Conservation (phyloP, 2,329 filamentous ascomycete species). For the Parafenestella ontariensis region DNA sequence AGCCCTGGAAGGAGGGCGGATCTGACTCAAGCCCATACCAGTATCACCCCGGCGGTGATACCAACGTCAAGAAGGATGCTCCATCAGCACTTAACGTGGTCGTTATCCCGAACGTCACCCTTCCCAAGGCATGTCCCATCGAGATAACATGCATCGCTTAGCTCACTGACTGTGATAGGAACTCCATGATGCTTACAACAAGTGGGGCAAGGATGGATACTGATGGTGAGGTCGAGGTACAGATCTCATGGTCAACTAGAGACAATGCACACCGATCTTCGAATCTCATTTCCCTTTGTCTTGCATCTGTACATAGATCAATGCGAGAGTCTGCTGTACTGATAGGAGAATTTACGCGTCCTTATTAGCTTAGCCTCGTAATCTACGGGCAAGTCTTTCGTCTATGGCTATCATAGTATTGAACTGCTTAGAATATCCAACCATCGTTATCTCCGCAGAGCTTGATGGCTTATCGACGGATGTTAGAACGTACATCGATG, state of each 20-base stretch:
- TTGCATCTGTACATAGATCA: slow-evolving; percentile 26
- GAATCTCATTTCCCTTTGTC: slow-evolving; percentile 6
- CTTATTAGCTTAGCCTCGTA: neutral
- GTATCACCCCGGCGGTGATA: slow-evolving; percentile 80
- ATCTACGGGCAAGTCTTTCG: neutral
- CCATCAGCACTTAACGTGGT: slow-evolving; percentile 95
- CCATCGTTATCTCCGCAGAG: too few species aligned
- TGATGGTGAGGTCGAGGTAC: slow-evolving; percentile 18
- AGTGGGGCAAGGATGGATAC: slow-evolving; percentile 98
- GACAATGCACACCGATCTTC: neutral
- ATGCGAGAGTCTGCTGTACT: slow-evolving; percentile 5
- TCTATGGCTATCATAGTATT: neutral
- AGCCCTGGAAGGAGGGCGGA: slow-evolving; percentile 82
- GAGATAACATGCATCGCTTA: neutral
- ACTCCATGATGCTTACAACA: slow-evolving; percentile 98
- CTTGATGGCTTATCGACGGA: too few species aligned
- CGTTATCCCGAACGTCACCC: slow-evolving; percentile 89
- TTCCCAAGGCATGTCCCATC: slow-evolving; percentile 68
- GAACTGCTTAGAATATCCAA: neutral
- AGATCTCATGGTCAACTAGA: neutral
- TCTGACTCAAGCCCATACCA: slow-evolving; percentile 64
- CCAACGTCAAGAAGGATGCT: slow-evolving; percentile 80
- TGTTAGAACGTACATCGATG: too few species aligned
- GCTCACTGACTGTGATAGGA: slow-evolving; percentile 58
- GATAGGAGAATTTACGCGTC: slow-evolving; percentile 4